Conservation (phyloP, 805 yeast genomes). For the Candida jianshihensis region DNA sequence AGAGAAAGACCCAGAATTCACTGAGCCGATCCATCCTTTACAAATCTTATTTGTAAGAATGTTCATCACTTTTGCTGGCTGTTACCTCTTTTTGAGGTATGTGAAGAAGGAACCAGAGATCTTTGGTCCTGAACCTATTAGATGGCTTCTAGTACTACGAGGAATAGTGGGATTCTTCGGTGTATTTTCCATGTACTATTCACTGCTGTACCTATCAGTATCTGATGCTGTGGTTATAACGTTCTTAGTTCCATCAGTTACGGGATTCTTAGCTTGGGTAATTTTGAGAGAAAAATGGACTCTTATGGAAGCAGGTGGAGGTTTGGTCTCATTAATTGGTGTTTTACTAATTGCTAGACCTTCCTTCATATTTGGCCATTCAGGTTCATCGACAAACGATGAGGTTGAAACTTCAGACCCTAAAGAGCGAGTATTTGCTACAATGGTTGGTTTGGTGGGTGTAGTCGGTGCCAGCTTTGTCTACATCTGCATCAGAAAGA, state of each 20-base stretch:
- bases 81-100: slow-evolving; percentile 47
- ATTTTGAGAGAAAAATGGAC: slow-evolving; percentile 63
- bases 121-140: slow-evolving; percentile 56
- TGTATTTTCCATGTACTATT: slow-evolving; percentile 70
- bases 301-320: slow-evolving; percentile 60
- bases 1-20: slow-evolving; percentile 54
- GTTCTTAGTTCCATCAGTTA: slow-evolving; percentile 69
- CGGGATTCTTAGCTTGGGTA: slow-evolving; percentile 67
- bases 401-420: slow-evolving; percentile 46
- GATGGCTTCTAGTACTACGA: slow-evolving; percentile 49
- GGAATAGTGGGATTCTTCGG: slow-evolving; percentile 76
- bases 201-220: slow-evolving; percentile 64
- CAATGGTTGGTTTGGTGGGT: slow-evolving; percentile 56
- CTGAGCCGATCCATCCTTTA: slow-evolving; percentile 61
- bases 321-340: slow-evolving; percentile 61
- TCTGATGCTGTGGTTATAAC: slow-evolving; percentile 80
- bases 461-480: slow-evolving; percentile 65
- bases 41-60: slow-evolving; percentile 76
- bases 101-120: slow-evolving; percentile 54
- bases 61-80: slow-evolving; percentile 59
- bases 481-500: slow-evolving; percentile 62
- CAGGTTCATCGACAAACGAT: slow-evolving; percentile 21
- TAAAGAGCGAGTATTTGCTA: slow-evolving; percentile 51
- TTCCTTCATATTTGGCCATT: slow-evolving; percentile 54
- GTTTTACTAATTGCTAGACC: slow-evolving; percentile 82